Conservation (phyloP, 2,329 filamentous ascomycete genomes). For the Colletotrichum nymphaeae region DNA sequence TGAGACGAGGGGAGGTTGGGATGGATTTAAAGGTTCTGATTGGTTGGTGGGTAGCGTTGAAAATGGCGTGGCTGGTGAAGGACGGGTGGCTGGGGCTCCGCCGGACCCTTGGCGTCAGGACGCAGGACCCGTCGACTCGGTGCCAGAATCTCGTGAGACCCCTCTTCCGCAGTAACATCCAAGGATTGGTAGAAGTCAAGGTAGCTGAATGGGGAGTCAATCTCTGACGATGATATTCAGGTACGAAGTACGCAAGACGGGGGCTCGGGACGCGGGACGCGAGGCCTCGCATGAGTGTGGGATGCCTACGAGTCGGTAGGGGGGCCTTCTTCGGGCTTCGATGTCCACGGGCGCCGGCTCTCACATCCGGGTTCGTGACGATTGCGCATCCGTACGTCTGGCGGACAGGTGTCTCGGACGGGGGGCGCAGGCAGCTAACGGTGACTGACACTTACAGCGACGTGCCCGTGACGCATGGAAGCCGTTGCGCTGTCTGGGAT, state of each 20-base stretch:
- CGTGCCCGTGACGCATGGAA: neutral
- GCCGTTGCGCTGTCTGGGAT: neutral
- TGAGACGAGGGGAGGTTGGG: constrained; percentile 21
- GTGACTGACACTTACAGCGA: constrained; percentile 4
- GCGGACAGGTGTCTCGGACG: constrained; percentile 13
- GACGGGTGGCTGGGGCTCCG: constrained; percentile 34
- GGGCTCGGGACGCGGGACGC: neutral
- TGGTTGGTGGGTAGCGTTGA: neutral
- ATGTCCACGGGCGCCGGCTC: neutral
- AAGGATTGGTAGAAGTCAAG: neutral
- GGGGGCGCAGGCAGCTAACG: neutral
- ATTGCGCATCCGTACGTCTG: constrained; percentile 2
- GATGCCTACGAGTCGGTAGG: neutral
- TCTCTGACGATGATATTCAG: neutral
- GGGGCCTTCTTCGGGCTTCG: neutral
- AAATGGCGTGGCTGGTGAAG: constrained; percentile 34
- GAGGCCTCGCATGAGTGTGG: constrained; percentile 1
- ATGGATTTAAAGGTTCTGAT: neutral
- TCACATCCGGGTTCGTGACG: constrained; percentile 1
- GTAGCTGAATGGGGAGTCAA: neutral
- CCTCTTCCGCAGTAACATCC: neutral
- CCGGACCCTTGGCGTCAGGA: neutral
- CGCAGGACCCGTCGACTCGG: constrained; percentile 7
- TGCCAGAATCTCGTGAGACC: constrained; percentile 5
- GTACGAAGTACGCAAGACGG: neutral